Evolutionary conservation across 768 basidiomycete species (phyloP), one percentile per base, ranked within the genome.

Genomic region (Trametes elegans): DNA sequence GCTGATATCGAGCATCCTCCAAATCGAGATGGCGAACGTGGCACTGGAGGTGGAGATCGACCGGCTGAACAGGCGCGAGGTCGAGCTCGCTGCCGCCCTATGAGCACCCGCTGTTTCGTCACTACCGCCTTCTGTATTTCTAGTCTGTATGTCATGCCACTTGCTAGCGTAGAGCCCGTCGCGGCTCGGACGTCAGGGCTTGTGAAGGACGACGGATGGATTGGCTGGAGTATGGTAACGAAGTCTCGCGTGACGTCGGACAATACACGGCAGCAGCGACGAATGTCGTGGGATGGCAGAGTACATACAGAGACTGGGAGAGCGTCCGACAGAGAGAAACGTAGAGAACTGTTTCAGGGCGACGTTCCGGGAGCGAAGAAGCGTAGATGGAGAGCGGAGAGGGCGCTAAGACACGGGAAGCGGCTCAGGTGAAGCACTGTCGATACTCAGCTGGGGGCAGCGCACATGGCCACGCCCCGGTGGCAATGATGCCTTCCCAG

Each of bases 1-100:
- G 71, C 76, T 98, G 42, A 86, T 98, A 52, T 93, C 92, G 49
- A 88, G 73, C 48, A 88, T 95, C 40, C 73, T 98, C 55, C 95
- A 98, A 72, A 88, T 97, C 60, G 95, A 97, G 77, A 85, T 98
- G 84, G 96, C 94, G 16, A 95, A 93, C 68, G 79, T 86, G 36
- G 92, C 93, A 24, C 70, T 97, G 69, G 93, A 94, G 62, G 84
- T 76, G 5, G 93, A 97, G 65, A 77, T 97, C 43, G 81, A 79
- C 41, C 72, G 77, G 34, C 70, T 91, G 48, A 76, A 78, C 62
- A 73, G 72, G 56, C 78, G 71, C 57, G 87, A 87, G 68, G 80
- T 75, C 3, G 87, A 89, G 63, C 74, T 90, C 44, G 76, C 79
- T 76, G 58, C 59, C n/a, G 58, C 58, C 41, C 35, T 58, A 21